These are phyloP conservation scores for Caloboletus firmus DNA, from an alignment of 1,284 basidiomycete genomes.

Conservation along the genomic window DNA sequence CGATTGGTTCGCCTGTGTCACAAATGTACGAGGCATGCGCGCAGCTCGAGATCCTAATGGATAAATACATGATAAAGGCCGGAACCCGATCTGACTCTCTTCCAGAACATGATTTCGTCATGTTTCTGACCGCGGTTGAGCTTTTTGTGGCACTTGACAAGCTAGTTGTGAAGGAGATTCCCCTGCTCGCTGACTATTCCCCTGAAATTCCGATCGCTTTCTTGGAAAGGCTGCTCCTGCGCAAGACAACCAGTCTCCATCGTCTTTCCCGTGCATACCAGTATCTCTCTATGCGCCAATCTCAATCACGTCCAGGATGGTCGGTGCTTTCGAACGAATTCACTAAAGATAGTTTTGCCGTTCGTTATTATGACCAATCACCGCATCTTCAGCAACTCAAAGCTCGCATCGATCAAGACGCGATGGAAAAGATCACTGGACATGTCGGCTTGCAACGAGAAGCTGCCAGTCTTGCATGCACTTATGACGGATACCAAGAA, in stretches of 20 bases:
- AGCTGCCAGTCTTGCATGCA: neutral
- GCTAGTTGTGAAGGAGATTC: conserved; percentile 33
- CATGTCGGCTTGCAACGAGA: too few species aligned
- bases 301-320: conserved; percentile 1
- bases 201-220: conserved; percentile 42
- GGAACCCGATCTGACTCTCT: too few species aligned
- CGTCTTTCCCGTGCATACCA: conserved; percentile 30
- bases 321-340: conserved; percentile 20
- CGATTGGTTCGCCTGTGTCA: conserved; percentile 27
- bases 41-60: conserved; percentile 24
- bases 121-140: conserved; percentile 45
- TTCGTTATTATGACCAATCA: conserved; percentile 5
- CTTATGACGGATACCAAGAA: too few species aligned
- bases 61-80: too few species aligned
- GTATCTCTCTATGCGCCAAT: conserved; percentile 36
- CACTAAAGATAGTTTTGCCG: conserved; percentile 21
- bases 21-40: conserved; percentile 3
- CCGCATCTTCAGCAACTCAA: neutral
- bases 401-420: neutral
- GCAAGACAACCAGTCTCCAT: conserved; percentile 27
- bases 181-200: conserved; percentile 44
- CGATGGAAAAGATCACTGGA: neutral
- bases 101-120: conserved; percentile 5
- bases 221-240: conserved; percentile 43
- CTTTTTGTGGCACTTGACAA: conserved; percentile 48